A percentile compares a stretch with the other conserved stretches of the same genome.
These are phyloP conservation scores for Alloteropsis semialata DNA, from an alignment of 176 grass and related monocot genomes.

Conservation along the genomic window DNA sequence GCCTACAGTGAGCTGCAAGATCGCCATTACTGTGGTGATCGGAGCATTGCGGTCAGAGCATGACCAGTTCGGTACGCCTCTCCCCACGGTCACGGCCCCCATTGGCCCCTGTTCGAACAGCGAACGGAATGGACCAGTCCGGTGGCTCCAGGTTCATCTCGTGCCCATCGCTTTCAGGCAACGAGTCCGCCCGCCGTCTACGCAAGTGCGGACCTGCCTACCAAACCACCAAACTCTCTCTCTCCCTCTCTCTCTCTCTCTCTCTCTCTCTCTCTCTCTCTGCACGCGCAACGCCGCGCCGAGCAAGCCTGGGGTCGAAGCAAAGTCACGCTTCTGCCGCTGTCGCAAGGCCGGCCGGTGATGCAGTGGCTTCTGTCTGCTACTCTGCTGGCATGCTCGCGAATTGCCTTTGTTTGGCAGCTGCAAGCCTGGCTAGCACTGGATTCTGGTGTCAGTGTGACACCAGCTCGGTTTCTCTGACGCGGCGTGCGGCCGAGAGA, in stretches of 20 bases:
- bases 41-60: background rate
- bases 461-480: background rate
- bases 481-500: background rate
- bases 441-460: background rate
- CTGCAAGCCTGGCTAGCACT: background rate
- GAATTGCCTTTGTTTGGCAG: background rate
- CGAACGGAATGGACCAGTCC: background rate
- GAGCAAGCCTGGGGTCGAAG: background rate
- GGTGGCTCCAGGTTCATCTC: background rate
- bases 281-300: too few relatives aligned
- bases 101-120: background rate
- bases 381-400: background rate
- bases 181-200: background rate
- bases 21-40: background rate
- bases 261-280: too few relatives aligned
- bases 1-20: background rate
- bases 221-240: background rate
- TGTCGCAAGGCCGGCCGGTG: too few relatives aligned
- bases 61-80: background rate
- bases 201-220: constrained; percentile 9
- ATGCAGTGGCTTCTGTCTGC: background rate
- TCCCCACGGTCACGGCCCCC: background rate
- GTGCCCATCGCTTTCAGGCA: background rate
- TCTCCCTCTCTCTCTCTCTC: too few relatives aligned
- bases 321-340: background rate